Conservation (phyloP, 805 yeast species). For the Kuraishia molischiana region DNA sequence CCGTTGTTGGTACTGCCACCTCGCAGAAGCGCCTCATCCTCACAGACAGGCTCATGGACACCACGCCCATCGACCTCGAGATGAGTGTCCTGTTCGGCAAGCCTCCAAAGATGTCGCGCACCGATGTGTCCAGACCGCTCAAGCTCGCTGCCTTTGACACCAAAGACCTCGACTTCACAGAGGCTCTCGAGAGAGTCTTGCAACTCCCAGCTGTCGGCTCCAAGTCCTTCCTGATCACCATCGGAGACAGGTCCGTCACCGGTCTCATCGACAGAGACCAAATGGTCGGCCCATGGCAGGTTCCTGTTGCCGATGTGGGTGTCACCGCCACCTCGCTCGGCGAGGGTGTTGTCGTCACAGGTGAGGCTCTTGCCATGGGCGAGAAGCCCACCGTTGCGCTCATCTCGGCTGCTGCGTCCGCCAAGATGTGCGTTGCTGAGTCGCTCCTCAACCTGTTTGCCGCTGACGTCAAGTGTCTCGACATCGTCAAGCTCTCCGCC, state of each 20-base stretch:
- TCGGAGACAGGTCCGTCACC: conserved; percentile 96
- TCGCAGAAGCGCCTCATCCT: conserved; percentile 74
- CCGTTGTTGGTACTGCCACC: conserved; percentile 93
- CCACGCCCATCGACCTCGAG: conserved; percentile 90
- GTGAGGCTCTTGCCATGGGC: conserved; percentile 97
- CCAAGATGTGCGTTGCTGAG: conserved; percentile 94
- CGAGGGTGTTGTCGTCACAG: conserved; percentile 58
- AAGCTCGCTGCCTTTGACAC: conserved; percentile 29
- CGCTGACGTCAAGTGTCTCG: conserved; percentile 72
- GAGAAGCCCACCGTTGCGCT: conserved; percentile 90
- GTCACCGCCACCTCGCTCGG: conserved; percentile 90
- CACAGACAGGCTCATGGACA: conserved; percentile 65
- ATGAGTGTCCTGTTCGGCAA: conserved; percentile 94
- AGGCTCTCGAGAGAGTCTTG: conserved; percentile 74
- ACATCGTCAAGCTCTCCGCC: conserved; percentile 79
- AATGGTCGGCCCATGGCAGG: conserved; percentile 99
- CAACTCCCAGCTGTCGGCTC: conserved; percentile 93
- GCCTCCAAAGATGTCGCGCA: conserved; percentile 90
- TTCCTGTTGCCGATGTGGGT: conserved; percentile 97
- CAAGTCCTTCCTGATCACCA: conserved; percentile 89
- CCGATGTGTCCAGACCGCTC: conserved; percentile 54
- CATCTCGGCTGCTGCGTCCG: conserved; percentile 82
- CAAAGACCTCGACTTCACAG: conserved; percentile 31
- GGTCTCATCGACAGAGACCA: conserved; percentile 97
- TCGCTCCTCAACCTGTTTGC: conserved; percentile 82